phyloP scores from a whole-genome alignment of 139 green algal species.

The Micractinium sp. region DNA sequence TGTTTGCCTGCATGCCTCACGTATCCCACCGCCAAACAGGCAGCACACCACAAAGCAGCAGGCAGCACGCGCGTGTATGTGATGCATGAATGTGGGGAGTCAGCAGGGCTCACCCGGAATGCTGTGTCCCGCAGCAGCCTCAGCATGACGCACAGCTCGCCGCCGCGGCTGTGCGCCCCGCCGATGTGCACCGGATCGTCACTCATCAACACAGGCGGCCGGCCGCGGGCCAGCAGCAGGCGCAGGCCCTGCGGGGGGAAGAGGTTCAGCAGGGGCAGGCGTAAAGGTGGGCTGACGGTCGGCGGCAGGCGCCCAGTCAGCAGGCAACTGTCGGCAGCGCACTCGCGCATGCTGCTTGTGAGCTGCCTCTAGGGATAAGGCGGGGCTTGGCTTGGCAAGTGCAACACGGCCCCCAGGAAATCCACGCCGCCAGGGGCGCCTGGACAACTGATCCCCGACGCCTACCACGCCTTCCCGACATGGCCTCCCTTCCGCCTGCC shows the following conservation, averaged over 20 bases:
- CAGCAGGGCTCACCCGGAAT: not conserved
- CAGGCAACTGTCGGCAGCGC: not conserved
- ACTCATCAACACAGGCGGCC: not conserved
- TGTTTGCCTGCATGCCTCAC: too few relatives aligned
- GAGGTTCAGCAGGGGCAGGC: not conserved
- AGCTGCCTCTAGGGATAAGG: too few relatives aligned
- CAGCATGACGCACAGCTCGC: slow-evolving; percentile 31
- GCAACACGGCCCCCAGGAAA: too few relatives aligned
- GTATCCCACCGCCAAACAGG: too few relatives aligned
- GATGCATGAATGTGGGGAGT: not conserved
- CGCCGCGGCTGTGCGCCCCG: slow-evolving; percentile 2
- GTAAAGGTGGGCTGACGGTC: not conserved
- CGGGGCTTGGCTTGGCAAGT: too few relatives aligned
- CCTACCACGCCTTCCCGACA: too few relatives aligned
- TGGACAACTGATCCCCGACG: too few relatives aligned
- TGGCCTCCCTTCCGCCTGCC: not conserved
- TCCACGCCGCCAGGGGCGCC: too few relatives aligned
- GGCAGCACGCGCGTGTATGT: too few relatives aligned
- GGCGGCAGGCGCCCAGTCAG: not conserved
- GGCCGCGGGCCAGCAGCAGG: slow-evolving; percentile 25
- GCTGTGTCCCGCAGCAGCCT: slow-evolving; percentile 15
- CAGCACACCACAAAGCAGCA: too few relatives aligned
- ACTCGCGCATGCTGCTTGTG: not conserved
- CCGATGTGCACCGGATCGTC: not conserved
- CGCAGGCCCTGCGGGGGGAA: not conserved